phyloP scores from a whole-genome alignment of 768 basidiomycete species.

The Pholiota conissans region DNA sequence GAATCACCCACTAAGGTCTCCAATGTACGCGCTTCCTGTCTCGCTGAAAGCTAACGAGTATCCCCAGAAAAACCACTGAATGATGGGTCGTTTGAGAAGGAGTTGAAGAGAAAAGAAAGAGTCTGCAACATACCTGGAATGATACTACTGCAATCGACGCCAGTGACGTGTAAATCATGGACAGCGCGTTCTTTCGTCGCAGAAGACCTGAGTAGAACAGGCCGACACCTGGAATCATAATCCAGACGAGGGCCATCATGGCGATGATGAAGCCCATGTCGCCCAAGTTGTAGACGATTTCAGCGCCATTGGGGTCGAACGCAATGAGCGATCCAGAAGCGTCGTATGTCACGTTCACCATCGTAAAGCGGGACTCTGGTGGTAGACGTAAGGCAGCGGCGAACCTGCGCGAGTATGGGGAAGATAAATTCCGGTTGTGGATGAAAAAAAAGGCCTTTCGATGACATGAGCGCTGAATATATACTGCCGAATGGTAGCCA shows the following conservation, averaged over 20 bases:
- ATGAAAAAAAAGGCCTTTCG: neutral
- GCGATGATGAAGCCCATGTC: conserved; percentile 61
- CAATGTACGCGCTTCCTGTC: conserved; percentile 73
- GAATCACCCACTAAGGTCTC: conserved; percentile 65
- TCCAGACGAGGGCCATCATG: conserved; percentile 78
- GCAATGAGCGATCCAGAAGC: conserved; percentile 33
- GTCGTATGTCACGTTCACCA: conserved; percentile 30
- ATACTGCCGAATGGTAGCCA: conserved; percentile 1
- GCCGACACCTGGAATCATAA: conserved; percentile 86
- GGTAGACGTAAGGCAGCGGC: neutral
- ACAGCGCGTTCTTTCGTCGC: conserved; percentile 90
- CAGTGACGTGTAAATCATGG: conserved; percentile 84
- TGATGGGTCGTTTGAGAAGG: conserved; percentile 7
- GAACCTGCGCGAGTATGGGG: neutral
- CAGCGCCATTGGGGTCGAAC: conserved; percentile 28
- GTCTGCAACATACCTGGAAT: conserved; percentile 65
- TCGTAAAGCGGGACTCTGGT: conserved; percentile 11
- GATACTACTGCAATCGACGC: conserved; percentile 76
- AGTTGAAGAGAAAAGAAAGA: neutral
- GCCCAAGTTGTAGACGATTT: conserved; percentile 44
- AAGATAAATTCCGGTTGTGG: neutral
- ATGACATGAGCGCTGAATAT: conserved; percentile 4
- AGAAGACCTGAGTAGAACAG: conserved; percentile 92
- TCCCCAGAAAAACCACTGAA: conserved; percentile 97
- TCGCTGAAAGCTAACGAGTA: conserved; percentile 91